These are phyloP conservation scores for Phytophthora aleatoria DNA, from an alignment of 352 stramenopile species.

Conservation along the genomic window DNA sequence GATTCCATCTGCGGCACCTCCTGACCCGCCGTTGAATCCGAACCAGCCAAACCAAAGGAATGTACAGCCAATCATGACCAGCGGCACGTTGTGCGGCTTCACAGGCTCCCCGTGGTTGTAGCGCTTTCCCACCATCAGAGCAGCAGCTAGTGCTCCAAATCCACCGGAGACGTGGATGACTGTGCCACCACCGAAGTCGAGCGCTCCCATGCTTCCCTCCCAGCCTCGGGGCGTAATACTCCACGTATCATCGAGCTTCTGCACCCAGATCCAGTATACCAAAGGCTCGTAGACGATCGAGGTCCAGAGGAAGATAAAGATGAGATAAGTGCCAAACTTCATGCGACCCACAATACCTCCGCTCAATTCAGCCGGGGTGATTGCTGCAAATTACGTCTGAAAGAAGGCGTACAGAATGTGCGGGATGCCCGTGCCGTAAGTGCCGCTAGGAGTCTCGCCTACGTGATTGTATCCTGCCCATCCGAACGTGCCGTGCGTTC, in stretches of 20 bases:
- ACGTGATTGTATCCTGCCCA: slow-evolving; percentile 69
- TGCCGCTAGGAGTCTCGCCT: slow-evolving; percentile 36
- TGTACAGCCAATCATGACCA: slow-evolving; percentile 75
- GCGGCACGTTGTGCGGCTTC: slow-evolving; percentile 80
- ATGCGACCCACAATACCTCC: slow-evolving; percentile 83
- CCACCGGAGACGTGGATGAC: slow-evolving; percentile 82
- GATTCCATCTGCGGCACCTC: slow-evolving; percentile 56
- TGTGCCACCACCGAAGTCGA: slow-evolving; percentile 84
- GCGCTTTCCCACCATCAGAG: slow-evolving; percentile 65
- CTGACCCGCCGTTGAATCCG: slow-evolving; percentile 80
- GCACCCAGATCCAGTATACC: slow-evolving; percentile 80
- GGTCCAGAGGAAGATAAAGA: slow-evolving; percentile 81
- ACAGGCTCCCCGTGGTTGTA: slow-evolving; percentile 75
- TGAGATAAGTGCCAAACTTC: slow-evolving; percentile 73
- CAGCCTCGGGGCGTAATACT: slow-evolving; percentile 42
- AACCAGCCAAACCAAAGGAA: slow-evolving; percentile 87
- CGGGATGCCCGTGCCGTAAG: slow-evolving; percentile 67
- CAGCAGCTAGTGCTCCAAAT: slow-evolving; percentile 68
- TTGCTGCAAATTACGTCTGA: slow-evolving; percentile 79
- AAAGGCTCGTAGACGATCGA: slow-evolving; percentile 83
- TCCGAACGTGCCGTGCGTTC: slow-evolving; percentile 57
- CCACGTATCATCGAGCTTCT: slow-evolving; percentile 59
- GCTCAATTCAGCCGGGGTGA: slow-evolving; percentile 72
- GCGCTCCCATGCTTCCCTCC: slow-evolving; percentile 61
- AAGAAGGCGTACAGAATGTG: slow-evolving; percentile 75